Percentiles rank a stretch among this genome's conserved stretches.
These are phyloP conservation scores for Eucalyptus microcorys DNA, from an alignment of 345 rosid species.

Conservation along the genomic window DNA sequence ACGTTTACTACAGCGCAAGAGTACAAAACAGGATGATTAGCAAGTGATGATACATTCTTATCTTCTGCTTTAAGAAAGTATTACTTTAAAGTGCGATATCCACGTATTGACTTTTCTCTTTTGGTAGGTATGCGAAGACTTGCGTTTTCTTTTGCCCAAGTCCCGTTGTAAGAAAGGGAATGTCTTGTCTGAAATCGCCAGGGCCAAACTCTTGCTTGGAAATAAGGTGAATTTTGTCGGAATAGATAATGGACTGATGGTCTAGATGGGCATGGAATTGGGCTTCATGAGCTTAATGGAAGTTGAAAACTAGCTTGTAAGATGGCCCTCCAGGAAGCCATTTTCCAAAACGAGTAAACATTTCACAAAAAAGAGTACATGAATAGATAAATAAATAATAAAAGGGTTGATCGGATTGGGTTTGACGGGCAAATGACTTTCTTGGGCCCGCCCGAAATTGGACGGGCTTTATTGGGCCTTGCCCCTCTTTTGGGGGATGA, in stretches of 20 bases:
- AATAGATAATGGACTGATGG: neutral
- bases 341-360: neutral
- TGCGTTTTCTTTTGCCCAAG: neutral
- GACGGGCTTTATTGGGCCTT: neutral
- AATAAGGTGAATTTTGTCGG: neutral
- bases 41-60: neutral
- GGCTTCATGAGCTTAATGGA: neutral
- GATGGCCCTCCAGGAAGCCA: neutral
- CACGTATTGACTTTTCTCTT: neutral
- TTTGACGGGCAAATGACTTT: neutral
- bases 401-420: neutral
- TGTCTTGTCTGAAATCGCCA: neutral
- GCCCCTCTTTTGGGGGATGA: neutral
- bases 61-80: neutral
- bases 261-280: neutral
- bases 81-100: neutral
- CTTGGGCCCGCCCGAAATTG: neutral
- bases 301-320: neutral
- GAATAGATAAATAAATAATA: neutral
- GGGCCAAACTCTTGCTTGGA: neutral
- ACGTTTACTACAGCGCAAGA: neutral
- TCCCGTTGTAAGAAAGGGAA: neutral
- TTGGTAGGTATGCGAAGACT: neutral
- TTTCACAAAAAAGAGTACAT: neutral
- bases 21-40: conserved; percentile 8